Conservation (phyloP, 139 green algal genomes). For the Tetraselmis chui region DNA sequence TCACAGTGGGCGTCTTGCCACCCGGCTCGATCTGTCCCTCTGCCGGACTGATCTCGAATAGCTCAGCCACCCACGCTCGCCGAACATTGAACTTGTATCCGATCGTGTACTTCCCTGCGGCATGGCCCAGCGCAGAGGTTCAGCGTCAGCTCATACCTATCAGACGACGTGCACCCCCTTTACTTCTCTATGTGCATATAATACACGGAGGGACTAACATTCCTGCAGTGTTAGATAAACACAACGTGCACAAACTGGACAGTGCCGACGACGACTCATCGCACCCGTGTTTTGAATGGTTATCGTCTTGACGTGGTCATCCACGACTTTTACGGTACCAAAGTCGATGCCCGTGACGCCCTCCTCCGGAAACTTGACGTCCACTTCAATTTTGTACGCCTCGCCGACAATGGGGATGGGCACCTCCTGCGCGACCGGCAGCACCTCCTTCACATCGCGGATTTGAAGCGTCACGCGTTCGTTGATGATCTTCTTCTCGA, state of each 20-base stretch:
- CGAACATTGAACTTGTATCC: constrained; percentile 43
- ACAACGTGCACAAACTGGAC: too few species aligned
- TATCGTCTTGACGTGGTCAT: constrained; percentile 51
- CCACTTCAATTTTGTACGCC: constrained; percentile 63
- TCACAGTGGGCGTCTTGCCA: neutral
- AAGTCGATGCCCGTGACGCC: constrained; percentile 25
- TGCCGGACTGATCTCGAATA: constrained; percentile 49
- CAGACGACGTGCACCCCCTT: too few species aligned
- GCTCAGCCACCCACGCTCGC: constrained; percentile 17
- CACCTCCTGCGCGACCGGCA: constrained; percentile 39
- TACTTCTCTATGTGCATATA: too few species aligned
- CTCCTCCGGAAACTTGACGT: constrained; percentile 54
- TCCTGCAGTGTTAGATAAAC: too few species aligned
- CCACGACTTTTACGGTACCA: constrained; percentile 20
- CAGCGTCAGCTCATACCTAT: too few species aligned
- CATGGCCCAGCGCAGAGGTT: too few species aligned
- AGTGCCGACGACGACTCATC: too few species aligned
- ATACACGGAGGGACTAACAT: too few species aligned
- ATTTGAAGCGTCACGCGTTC: constrained; percentile 43
- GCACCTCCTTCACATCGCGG: constrained; percentile 31
- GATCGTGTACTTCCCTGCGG: constrained; percentile 61
- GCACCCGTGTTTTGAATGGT: constrained; percentile 38
- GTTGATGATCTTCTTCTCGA: constrained; percentile 44
- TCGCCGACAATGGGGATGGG: constrained; percentile 57
- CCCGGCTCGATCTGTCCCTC: constrained; percentile 44